Percentiles rank a stretch among this genome's conserved stretches.
phyloP scores from a whole-genome alignment of 345 rosid species.

The Gossypium ekmanianum region DNA sequence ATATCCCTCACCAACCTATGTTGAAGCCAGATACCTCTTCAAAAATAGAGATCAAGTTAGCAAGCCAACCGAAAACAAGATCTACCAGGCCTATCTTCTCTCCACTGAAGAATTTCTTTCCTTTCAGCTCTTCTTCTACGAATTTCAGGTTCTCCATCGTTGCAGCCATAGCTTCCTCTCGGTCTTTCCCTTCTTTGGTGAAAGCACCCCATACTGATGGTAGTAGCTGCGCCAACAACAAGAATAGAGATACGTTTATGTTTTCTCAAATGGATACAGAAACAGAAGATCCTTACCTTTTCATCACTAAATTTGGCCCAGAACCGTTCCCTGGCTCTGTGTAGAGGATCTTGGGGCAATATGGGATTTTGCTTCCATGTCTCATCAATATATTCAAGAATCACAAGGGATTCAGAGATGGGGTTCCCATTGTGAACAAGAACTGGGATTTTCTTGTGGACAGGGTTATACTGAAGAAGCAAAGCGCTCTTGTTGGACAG shows the following conservation, averaged over 20 bases:
- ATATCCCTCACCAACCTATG: conserved; percentile 19
- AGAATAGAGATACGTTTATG: background rate
- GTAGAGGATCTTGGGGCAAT: conserved; percentile 26
- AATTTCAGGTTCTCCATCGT: conserved; percentile 20
- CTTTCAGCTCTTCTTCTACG: conserved; percentile 34
- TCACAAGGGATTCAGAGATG: conserved; percentile 26
- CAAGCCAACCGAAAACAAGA: conserved; percentile 38
- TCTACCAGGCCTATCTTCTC: conserved; percentile 35
- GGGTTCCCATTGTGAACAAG: conserved; percentile 26
- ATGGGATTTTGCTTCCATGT: conserved; percentile 24
- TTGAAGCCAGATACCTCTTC: conserved; percentile 26
- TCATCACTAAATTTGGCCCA: conserved; percentile 36
- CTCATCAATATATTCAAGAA: conserved; percentile 35
- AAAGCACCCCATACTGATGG: conserved; percentile 3
- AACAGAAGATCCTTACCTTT: conserved; percentile 20
- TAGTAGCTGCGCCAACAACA: background rate
- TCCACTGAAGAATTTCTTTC: conserved; percentile 42
- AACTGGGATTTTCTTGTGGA: conserved; percentile 32
- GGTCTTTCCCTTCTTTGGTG: conserved; percentile 19
- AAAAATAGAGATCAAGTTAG: conserved; percentile 18
- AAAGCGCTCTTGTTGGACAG: conserved; percentile 26
- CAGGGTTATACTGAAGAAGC: conserved; percentile 28
- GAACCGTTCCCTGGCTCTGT: conserved; percentile 32
- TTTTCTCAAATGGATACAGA: background rate
- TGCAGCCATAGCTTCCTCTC: conserved; percentile 23